Evolutionary conservation across 2,329 filamentous ascomycete genomes (phyloP), one percentile per base, ranked within the genome.

Genomic region (Fusarium nygamai): DNA sequence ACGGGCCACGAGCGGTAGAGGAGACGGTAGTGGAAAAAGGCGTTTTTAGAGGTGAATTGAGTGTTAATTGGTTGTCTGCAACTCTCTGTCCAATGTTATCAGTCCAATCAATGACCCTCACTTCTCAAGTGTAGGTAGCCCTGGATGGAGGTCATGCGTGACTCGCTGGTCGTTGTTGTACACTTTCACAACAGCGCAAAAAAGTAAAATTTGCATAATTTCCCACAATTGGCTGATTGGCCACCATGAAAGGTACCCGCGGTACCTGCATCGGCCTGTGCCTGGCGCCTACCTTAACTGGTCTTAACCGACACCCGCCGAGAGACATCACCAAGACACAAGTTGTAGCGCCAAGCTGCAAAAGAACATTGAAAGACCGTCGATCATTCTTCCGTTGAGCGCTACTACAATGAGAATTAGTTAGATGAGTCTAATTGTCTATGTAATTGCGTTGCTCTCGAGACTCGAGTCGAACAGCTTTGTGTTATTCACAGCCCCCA

Each of bases 161-260:
- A 61, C 69, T 65, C 50, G 46, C 41, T 56, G 33, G 33, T 44
- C 22, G 56, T 34, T 56, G 22, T 47, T 38, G 41, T 59, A 43
- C 43, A 54, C 39, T 36, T 60, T 72, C 65, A 72, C 61, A 69
- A 73, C 51, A 74, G 54, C 64, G 59, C 27, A 46, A 59, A 41
- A 62, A 69, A 70, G 66, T 77, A 77, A 80, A 71, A 80, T 80
- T 80, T 80, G 77, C 72, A 38, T 38, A 38, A 38, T 20, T 38
- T 38, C 36, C 19, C 36, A 36, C 34, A 36, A 38, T 60, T 50
- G 50, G n/a, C 58, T 63, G 67, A 75, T 69, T 57, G 56, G 53
- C 36, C 36, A 12, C 19, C 36, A 38, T 20, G 10, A 38, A 36
- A 36, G 34, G 34, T 36, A 36, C 34, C 34, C 34, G 34, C 36